Evolutionary conservation across 2,329 filamentous ascomycete genomes (phyloP).

Genomic region (Xylogone sp.): DNA sequence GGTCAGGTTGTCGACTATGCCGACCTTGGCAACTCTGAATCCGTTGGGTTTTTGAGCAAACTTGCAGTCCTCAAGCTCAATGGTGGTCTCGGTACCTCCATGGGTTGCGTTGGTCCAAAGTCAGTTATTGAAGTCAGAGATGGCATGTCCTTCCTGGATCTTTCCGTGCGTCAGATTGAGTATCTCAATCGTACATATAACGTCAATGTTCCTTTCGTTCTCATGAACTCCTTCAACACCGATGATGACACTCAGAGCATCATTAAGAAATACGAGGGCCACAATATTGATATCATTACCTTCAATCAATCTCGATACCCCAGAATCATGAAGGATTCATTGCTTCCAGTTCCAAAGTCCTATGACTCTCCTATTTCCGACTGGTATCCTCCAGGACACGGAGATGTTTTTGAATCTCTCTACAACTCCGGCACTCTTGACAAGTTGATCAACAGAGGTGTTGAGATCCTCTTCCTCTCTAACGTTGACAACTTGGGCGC

Average conservation of each 20-base stretch:
- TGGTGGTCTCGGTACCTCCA: slow-evolving; percentile 97
- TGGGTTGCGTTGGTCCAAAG: slow-evolving; percentile 99
- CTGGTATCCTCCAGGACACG: slow-evolving; percentile 99
- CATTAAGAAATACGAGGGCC: slow-evolving; percentile 99
- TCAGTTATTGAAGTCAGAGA: slow-evolving; percentile 99
- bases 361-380: slow-evolving; percentile 84
- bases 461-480: slow-evolving; percentile 97
- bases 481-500: slow-evolving; percentile 98
- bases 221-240: slow-evolving; percentile 99
- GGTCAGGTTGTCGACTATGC: slow-evolving; percentile 95
- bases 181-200: slow-evolving; percentile 97
- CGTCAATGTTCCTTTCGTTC: slow-evolving; percentile 94
- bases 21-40: slow-evolving; percentile 82
- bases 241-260: slow-evolving; percentile 97
- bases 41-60: slow-evolving; percentile 93
- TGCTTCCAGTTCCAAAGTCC: slow-evolving; percentile 90
- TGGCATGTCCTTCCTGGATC: slow-evolving; percentile 99
- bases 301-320: slow-evolving; percentile 99
- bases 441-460: slow-evolving; percentile 89
- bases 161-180: slow-evolving; percentile 98
- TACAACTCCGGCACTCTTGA: slow-evolving; percentile 99
- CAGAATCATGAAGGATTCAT: slow-evolving; percentile 95
- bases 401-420: slow-evolving; percentile 98
- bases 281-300: slow-evolving; percentile 98
- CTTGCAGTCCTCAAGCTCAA: slow-evolving; percentile 98